Evolutionary conservation across 2,329 filamentous ascomycete species (phyloP), one percentile per base, ranked within the genome.

Genomic region (Penicillium sp.): DNA sequence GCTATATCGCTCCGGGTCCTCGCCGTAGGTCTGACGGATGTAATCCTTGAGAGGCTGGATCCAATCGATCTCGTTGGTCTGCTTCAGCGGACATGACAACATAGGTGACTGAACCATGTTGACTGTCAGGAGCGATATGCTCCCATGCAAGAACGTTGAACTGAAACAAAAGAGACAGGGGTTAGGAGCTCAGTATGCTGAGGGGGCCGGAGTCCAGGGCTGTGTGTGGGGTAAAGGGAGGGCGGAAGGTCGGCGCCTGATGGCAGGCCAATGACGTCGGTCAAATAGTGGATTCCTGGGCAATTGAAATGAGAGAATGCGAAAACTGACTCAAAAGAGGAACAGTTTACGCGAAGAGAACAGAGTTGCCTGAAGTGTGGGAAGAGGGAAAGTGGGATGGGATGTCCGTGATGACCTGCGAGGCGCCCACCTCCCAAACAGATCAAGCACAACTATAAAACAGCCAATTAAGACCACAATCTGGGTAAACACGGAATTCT

Each of bases 51-150:
- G 83, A 45, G 94, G 94, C 45, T 84, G 82, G 62, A 97, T 83
- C 94, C 94, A 99, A 83, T 99, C 94, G 72, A 99, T 96, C 81
- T 99, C 94, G 82, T 92, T 96, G 62, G 94, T 99, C 74, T 86
- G 84, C 77, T 88, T 97, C 69, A 97, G 84, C 72, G 93, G 93
- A 83, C 88, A 88, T 67, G 92, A 95, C 67, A 97, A 88, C 93
- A 97, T 97, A 59, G 92, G 92, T 64, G 91, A 87, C 80, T 95
- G 90, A 74, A 90, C 83, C 88, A 91, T 92, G 70, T 59, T 64
- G 57, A 55, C 62, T 56, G 63, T 58, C 49, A 67, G 70, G 70
- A 72, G 71, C 70, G 52, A 59, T 61, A 59, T 64, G 71, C 71
- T 72, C 72, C 69, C 68, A 71, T 72, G 61, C 59, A 62, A 54